phyloP scores from a whole-genome alignment of 371 early-diverging fungal species.

The Rhizopus delemar region DNA sequence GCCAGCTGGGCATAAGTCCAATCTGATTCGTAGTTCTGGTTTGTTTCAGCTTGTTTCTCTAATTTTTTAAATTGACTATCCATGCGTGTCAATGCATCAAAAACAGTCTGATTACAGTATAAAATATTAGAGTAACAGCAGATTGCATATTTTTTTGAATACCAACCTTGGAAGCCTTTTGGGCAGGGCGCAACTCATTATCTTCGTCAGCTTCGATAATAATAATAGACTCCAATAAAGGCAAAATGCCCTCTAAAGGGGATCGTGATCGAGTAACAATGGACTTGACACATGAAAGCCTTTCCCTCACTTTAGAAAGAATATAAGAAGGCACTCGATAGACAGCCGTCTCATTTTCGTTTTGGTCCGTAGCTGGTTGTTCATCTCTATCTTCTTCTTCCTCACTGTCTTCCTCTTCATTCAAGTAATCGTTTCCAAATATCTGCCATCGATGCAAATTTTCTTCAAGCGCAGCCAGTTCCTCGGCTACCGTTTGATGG shows the following conservation, averaged over 20 bases:
- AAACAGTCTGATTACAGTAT: slow-evolving; percentile 8
- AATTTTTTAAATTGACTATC: slow-evolving; percentile 16
- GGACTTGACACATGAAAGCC: slow-evolving; percentile 5
- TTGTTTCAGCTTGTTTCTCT: slow-evolving; percentile 19
- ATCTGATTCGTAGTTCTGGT: slow-evolving; percentile 17
- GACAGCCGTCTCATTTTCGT: neutral
- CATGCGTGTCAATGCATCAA: slow-evolving; percentile 19
- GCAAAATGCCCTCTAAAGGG: slow-evolving; percentile 32
- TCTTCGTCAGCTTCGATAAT: slow-evolving; percentile 46
- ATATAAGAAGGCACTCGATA: slow-evolving; percentile 20
- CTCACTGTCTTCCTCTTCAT: slow-evolving; percentile 17
- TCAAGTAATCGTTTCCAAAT: slow-evolving; percentile 17
- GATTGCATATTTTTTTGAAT: neutral
- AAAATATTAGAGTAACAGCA: neutral
- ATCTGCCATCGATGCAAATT: slow-evolving; percentile 30
- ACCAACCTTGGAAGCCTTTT: slow-evolving; percentile 44
- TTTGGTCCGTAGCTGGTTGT: neutral
- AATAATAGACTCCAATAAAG: slow-evolving; percentile 42
- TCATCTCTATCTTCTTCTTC: slow-evolving; percentile 13
- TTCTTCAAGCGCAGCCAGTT: slow-evolving; percentile 15
- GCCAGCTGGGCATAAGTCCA: slow-evolving; percentile 34
- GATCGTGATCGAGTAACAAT: slow-evolving; percentile 22
- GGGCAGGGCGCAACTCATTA: slow-evolving; percentile 46
- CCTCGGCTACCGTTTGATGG: slow-evolving; percentile 10
- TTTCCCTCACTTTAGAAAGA: slow-evolving; percentile 18